These are phyloP conservation scores for Gracilaria vermiculophylla DNA, from an alignment of 23 red algal species.

Conservation along the genomic window DNA sequence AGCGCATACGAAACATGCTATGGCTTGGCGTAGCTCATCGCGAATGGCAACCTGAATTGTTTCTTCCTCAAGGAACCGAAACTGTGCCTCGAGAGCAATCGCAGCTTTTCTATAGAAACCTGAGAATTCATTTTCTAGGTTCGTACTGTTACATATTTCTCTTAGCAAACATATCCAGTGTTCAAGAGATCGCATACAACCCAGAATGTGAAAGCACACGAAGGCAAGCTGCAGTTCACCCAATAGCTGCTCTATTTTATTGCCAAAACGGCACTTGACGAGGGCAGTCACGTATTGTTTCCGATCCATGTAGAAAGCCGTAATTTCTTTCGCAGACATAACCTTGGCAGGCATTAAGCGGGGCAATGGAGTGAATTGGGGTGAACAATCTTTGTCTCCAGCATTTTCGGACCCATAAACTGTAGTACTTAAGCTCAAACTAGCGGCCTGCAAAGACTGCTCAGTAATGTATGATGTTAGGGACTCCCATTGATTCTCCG, in stretches of 20 bases:
- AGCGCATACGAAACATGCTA: conserved; percentile 4
- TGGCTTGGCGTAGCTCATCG: not conserved
- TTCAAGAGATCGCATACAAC: not conserved
- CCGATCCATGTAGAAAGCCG: not conserved
- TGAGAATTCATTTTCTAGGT: not conserved
- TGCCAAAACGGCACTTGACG: not conserved
- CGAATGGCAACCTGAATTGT: not conserved
- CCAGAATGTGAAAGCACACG: conserved; percentile 1
- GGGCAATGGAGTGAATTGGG: not conserved
- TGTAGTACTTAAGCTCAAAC: not conserved
- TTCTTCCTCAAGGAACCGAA: not conserved
- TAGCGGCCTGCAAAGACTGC: not conserved
- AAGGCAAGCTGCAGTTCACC: conserved; percentile 14
- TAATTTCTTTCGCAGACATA: not conserved
- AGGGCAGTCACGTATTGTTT: not conserved
- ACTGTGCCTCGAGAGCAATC: not conserved
- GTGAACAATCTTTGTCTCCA: not conserved
- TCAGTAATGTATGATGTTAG: conserved; percentile 2
- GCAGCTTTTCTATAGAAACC: not conserved
- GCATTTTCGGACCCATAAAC: conserved; percentile 2
- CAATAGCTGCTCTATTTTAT: not conserved
- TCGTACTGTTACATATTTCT: conserved; percentile 26
- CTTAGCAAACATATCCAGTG: conserved; percentile 5
- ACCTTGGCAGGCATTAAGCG: not conserved
- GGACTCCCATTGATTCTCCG: not conserved